Conservation (phyloP, 75 land plant species). For the Sequoiadendron giganteum region DNA sequence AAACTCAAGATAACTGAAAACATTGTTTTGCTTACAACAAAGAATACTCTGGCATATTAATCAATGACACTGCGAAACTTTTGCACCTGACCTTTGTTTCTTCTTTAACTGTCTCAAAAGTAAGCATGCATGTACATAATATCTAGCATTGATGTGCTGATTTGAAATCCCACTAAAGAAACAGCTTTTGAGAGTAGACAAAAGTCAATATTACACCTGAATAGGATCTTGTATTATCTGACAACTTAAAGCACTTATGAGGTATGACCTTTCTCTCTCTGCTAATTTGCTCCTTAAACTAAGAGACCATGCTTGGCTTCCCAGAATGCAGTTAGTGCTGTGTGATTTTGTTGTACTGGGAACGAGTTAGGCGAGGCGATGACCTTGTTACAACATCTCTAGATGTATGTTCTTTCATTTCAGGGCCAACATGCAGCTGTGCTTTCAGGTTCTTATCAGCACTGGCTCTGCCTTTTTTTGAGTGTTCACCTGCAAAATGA, state of each 20-base stretch:
- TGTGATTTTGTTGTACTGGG: not conserved
- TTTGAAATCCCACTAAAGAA: not conserved
- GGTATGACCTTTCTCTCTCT: not conserved
- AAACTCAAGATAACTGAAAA: not conserved
- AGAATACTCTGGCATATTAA: not conserved
- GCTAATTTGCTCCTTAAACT: not conserved
- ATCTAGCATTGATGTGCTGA: not conserved
- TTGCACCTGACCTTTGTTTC: not conserved
- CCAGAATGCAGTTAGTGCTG: not conserved
- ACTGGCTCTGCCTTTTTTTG: not conserved
- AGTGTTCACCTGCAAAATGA: not conserved
- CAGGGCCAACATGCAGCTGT: not conserved
- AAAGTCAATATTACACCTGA: not conserved
- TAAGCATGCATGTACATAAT: not conserved
- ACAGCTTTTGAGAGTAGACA: not conserved
- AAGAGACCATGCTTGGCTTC: not conserved
- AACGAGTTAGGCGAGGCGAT: not conserved
- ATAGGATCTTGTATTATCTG: not conserved
- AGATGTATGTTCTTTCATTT: not conserved
- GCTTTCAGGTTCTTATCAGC: conserved; percentile 7
- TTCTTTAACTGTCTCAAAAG: not conserved
- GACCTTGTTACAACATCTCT: not conserved
- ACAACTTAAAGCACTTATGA: not conserved
- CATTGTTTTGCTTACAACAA: not conserved
- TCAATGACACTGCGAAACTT: not conserved